Evolutionary conservation across 2,329 filamentous ascomycete genomes (phyloP), one percentile per base, ranked within the genome.

Genomic region (Calonectria multiphialidica): DNA sequence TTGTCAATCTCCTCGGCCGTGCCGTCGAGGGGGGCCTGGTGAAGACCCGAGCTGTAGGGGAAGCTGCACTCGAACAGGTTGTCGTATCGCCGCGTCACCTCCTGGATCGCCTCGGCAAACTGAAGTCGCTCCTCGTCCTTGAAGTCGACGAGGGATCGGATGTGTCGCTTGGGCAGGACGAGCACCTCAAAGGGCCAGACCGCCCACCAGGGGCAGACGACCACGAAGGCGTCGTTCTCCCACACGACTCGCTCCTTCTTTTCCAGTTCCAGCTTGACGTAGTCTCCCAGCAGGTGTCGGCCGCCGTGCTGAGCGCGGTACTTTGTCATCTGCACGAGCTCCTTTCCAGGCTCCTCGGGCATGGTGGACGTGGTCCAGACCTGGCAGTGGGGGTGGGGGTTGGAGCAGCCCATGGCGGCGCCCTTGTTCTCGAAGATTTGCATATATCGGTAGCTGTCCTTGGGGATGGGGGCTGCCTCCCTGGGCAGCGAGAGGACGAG

Each of bases 401-500:
- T 99, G 1, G 96, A 98, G 87, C 97, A 99, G 64, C 97, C 97
- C 97, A 99, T 99, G 13, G 96, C 95, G 1, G 94, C 92, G 64
- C 97, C 97, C 86, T 99, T 99, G 88, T 99, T 99, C 86, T 99
- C 97, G 75, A 99, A 99, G 75, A 99, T 98, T 82, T 99, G 97
- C 96, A 99, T 98, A 86, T 98, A 98, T 66, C 94, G 91, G 79
- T 98, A 95, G 84, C 98, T 95, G 66, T 94, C 90, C 64, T 89
- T 91, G 5, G 95, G 93, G 1, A 78, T 53, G 7, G 84, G 84
- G 12, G 82, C 81, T 15, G 80, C 80, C 7, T 84, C 82, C 21
- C 75, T 82, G 37, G 79, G 59, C 81, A 87, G 78, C 2, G 83
- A 81, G 9, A 89, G 81, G 6, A 83, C 78, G 6, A 87, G 82